Percentiles rank a stretch among this genome's conserved stretches.
These are phyloP conservation scores for Henckelia pumila DNA, from an alignment of 257 asterid genomes.

Conservation along the genomic window DNA sequence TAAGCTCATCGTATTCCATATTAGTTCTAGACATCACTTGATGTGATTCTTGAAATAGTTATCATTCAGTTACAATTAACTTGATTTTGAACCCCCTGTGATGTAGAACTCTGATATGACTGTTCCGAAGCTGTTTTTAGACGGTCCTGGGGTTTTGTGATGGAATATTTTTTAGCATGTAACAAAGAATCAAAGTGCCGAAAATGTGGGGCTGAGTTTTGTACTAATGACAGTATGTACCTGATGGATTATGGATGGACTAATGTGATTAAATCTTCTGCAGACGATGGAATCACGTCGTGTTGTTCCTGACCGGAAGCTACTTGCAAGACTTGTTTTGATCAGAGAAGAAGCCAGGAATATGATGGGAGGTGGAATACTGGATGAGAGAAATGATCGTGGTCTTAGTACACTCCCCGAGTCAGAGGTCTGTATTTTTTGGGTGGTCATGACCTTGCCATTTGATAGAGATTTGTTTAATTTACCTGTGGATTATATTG, in stretches of 20 bases:
- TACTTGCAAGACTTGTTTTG: slow-evolving; percentile 92
- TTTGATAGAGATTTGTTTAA: slow-evolving; percentile 23
- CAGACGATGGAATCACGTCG: slow-evolving; percentile 94
- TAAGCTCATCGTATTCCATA: no score
- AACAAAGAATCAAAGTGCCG: background rate
- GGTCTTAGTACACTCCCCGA: slow-evolving; percentile 87
- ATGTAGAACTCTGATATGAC: no score
- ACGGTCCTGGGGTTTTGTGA: no score
- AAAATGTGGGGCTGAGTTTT: background rate
- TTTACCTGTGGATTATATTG: slow-evolving; percentile 13
- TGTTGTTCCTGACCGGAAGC: slow-evolving; percentile 77
- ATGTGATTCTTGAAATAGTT: no score
- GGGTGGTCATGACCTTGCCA: slow-evolving; percentile 8
- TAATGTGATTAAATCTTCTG: slow-evolving; percentile 24
- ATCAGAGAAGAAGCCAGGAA: slow-evolving; percentile 96
- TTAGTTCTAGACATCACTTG: no score
- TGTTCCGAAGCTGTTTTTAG: no score
- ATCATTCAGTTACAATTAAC: no score
- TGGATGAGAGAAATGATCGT: slow-evolving; percentile 92
- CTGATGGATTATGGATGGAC: slow-evolving; percentile 8
- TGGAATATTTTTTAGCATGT: background rate
- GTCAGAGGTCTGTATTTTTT: slow-evolving; percentile 65
- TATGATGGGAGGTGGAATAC: slow-evolving; percentile 98
- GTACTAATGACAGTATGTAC: slow-evolving; percentile 18
- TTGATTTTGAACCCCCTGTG: no score